Percentiles rank a stretch among this genome's conserved stretches.
Conservation (phyloP, 2,329 filamentous ascomycete genomes). For the Nakataea oryzae region DNA sequence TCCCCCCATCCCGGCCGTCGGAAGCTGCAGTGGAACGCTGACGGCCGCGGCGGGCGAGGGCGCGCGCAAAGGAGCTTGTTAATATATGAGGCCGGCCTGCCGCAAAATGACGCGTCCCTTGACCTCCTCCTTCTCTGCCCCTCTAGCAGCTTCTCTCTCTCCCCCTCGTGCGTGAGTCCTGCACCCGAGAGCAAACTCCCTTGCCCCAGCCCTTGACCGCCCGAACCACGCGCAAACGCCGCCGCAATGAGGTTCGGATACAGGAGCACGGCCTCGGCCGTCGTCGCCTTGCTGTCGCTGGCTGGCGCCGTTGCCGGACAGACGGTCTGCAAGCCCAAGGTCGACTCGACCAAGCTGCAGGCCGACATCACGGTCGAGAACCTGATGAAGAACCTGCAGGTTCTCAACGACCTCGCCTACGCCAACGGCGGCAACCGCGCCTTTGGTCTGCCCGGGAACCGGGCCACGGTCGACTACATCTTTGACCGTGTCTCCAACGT, state of each 20-base stretch:
- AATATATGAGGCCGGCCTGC: background rate
- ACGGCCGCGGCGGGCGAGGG: too few relatives aligned
- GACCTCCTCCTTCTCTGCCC: background rate
- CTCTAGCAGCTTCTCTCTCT: background rate
- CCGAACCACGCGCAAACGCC: background rate
- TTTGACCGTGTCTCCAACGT: slow-evolving; percentile 31
- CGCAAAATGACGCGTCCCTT: background rate
- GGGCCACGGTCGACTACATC: slow-evolving; percentile 33
- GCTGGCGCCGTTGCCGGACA: background rate
- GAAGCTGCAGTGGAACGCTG: background rate
- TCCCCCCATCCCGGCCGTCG: background rate
- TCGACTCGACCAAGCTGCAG: slow-evolving; percentile 26
- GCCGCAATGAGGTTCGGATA: background rate
- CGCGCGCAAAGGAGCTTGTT: background rate
- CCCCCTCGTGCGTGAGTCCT: background rate
- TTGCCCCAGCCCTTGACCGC: background rate
- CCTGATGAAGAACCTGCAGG: slow-evolving; percentile 32
- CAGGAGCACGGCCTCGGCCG: background rate
- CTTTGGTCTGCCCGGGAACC: slow-evolving; percentile 51
- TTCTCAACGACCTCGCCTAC: slow-evolving; percentile 34
- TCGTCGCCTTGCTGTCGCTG: background rate
- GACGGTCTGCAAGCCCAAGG: slow-evolving; percentile 5
- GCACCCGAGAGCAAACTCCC: background rate
- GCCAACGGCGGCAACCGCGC: slow-evolving; percentile 43
- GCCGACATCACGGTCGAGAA: slow-evolving; percentile 26